Base-by-base conservation (phyloP, 495 filamentous ascomycete genomes). In the Daldinia bambusicola region DNA sequence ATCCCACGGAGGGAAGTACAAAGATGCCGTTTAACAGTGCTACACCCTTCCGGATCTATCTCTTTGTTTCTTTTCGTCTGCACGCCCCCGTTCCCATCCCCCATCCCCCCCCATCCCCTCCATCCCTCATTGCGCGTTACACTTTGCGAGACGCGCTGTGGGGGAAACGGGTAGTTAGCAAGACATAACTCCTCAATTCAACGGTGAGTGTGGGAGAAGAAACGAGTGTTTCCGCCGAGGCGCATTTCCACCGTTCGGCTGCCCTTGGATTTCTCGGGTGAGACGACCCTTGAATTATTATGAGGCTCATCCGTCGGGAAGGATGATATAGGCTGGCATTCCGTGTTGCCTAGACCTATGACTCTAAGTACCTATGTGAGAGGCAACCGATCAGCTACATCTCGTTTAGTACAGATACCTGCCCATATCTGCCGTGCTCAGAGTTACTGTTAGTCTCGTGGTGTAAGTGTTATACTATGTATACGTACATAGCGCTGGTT, bases 1-100 rank as follows among this genome's bases (percentile, higher is more conserved):
- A 69, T 36, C 26, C 34, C 22, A 74, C 58, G 75, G 75, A 74
- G 75, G 75, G 75, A 70, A 75, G 58, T 74, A 77, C 74, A 76
- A 75, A 75, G 70, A 63, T 67, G 60, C 68, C 51, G 66, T 69
- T 68, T 64, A 56, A 63, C 67, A 67, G 57, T 70, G 32, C 52
- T 66, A 53, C 68, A 70, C 55, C 1, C 20, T 74, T 75, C 65
- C 40, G 20, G 41, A 31, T 41, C 58, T 67, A 41, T 66, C 41
- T 43, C 58, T 71, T 59, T 55, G 34, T 53, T 71, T 65, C 68
- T 58, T 38, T 50, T 62, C 62, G 10, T 63, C 16, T 55, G 57
- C 66, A 30, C 22, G 22, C 40, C 18, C 53, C 57, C 59, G 55
- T 55, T 66, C 45, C 45, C 26, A 26, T 26, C 26, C 26, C 26